Base-by-base conservation (phyloP, 2,329 filamentous ascomycete species). In the Periconia digitata region DNA sequence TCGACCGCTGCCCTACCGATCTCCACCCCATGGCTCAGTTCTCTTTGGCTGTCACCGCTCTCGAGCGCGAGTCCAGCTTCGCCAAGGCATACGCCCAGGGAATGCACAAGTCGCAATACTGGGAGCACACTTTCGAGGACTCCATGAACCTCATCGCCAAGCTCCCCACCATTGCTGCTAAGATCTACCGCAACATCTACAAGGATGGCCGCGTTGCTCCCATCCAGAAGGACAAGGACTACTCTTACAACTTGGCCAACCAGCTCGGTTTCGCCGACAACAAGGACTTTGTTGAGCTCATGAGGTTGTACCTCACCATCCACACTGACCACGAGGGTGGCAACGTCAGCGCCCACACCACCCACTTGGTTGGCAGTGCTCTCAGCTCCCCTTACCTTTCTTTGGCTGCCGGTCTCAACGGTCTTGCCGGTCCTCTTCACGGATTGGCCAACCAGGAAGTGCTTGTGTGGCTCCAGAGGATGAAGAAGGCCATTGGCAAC, bases 181-280 rank as follows among this genome's bases (percentile, higher is more conserved):
- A 91, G 80, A 99, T 99, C 84, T 99, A 99, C 87, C 94, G 95
- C 82, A 99, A 99, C 77, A 87, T 97, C 75, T 99, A 95, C 90
- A 96, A 97, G 86, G 94, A 95, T 72, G 94, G 94, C 80, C 97
- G 97, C 87, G 92, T 99, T 63, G 89, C 90, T 53, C 75, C 91
- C 47, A 85, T 96, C 74, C 87, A 97, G 83, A 95, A 96, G 84
- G 92, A 97, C 81, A 94, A 97, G 89, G 94, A 99, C 75, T 99
- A 96, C 82, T 84, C 87, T 67, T 99, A 87, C 89, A 99, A 99
- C 88, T 89, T 99, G 75, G 92, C 94, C 78, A 97, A 97, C 86
- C 91, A 96, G 85, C 90, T 99, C 66, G 94, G 94, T 70, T 99
- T 94, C 75, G 89, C 89, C 67, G 85, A 87, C 70, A 97, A 99